A percentile compares a stretch with the other conserved stretches of the same genome.
phyloP scores from a whole-genome alignment of 495 filamentous ascomycete species.

The Sphaerosporella brunnea region DNA sequence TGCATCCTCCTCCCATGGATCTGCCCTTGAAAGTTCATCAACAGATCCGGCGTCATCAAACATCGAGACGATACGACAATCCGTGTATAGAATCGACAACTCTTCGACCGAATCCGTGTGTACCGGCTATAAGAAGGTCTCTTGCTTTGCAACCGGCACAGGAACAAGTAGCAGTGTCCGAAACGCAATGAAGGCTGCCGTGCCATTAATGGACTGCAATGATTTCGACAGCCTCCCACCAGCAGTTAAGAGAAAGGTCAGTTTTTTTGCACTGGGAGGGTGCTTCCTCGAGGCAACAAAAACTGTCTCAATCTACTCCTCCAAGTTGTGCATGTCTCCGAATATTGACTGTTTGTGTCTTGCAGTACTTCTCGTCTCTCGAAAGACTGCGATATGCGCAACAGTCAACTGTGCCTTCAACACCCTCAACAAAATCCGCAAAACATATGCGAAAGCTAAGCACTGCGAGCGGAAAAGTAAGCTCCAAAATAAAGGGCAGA shows the following conservation, averaged over 20 bases:
- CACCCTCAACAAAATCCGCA: conserved; percentile 27
- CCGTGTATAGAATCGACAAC: neutral
- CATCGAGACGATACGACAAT: neutral
- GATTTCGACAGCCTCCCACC: conserved; percentile 31
- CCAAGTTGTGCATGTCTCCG: neutral
- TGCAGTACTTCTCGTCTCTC: conserved; percentile 49
- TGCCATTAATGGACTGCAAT: conserved; percentile 13
- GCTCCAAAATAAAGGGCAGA: conserved; percentile 24
- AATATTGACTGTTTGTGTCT: neutral
- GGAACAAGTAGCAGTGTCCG: conserved; percentile 14
- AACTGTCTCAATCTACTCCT: too few species aligned
- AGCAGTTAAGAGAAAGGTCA: conserved; percentile 28
- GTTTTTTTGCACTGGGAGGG: conserved; percentile 10
- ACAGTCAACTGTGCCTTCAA: conserved; percentile 21
- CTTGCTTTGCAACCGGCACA: conserved; percentile 18
- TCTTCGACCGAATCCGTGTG: conserved; percentile 13
- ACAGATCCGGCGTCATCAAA: neutral
- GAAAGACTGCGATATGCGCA: conserved; percentile 47
- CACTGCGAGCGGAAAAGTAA: conserved; percentile 27
- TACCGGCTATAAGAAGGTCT: conserved; percentile 18
- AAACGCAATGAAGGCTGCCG: conserved; percentile 14
- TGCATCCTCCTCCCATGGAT: neutral
- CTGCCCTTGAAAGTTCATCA: neutral
- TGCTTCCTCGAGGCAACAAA: too few species aligned
- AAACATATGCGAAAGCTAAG: conserved; percentile 29